Evolutionary conservation across 1,284 basidiomycete species (phyloP).

Genomic region (Trichosporon sp.): DNA sequence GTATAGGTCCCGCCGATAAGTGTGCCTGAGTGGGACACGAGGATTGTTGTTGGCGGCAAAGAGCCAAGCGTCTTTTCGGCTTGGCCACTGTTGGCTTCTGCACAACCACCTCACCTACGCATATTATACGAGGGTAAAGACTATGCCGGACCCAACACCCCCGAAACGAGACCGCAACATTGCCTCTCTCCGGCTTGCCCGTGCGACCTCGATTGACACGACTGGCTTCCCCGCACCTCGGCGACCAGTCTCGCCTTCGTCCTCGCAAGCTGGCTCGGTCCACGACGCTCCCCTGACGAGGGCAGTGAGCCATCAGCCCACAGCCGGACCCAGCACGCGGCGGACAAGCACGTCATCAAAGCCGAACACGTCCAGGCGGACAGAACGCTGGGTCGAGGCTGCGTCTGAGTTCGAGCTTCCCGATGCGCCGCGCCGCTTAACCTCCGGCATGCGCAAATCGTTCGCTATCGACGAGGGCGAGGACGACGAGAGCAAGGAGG

Average conservation of each 20-base stretch:
- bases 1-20: constrained; percentile 1
- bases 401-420: not conserved
- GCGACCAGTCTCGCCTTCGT: not conserved
- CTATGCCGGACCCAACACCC: not conserved
- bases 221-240: not conserved
- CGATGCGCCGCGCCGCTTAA: not conserved
- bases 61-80: not conserved
- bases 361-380: not conserved
- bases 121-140: too few species aligned
- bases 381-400: constrained; percentile 13
- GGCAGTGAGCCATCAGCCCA: constrained; percentile 4
- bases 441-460: constrained; percentile 8
- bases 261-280: not conserved
- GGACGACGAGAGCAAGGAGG: not conserved
- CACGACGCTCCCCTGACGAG: not conserved
- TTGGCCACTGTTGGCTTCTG: not conserved
- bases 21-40: too few species aligned
- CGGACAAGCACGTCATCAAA: too few species aligned
- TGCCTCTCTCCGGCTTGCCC: not conserved
- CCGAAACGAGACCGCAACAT: constrained; percentile 14
- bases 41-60: not conserved
- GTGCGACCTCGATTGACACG: constrained; percentile 12
- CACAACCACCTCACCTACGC: too few species aligned
- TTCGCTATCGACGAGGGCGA: constrained; percentile 14
- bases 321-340: not conserved